phyloP scores from a whole-genome alignment of 768 basidiomycete species.

The Serendipita sp. region DNA sequence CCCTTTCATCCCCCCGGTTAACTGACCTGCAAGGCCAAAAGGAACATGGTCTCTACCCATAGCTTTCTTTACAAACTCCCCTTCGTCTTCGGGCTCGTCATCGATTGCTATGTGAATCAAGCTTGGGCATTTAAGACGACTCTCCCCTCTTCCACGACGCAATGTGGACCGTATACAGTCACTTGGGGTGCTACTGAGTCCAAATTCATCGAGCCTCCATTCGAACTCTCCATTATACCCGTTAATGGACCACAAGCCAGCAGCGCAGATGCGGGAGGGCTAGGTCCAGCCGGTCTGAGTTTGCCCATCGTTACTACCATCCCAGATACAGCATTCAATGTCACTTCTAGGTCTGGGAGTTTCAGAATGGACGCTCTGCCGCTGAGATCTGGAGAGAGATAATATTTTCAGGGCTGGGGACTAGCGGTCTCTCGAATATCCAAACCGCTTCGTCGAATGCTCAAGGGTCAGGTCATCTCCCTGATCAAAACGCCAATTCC shows the following conservation, averaged over 20 bases:
- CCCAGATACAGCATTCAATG: background rate
- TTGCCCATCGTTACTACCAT: background rate
- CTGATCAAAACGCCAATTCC: background rate
- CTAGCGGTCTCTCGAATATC: background rate
- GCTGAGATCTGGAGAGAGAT: background rate
- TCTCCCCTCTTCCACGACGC: background rate
- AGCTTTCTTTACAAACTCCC: too few relatives aligned
- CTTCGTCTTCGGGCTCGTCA: too few relatives aligned
- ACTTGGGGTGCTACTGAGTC: background rate
- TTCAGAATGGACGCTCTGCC: background rate
- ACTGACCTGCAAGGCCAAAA: too few relatives aligned
- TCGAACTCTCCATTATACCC: background rate
- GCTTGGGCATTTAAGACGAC: background rate
- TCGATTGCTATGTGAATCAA: too few relatives aligned
- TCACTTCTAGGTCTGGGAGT: background rate
- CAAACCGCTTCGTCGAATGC: background rate
- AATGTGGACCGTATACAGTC: slow-evolving; percentile 1
- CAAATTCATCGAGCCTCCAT: background rate
- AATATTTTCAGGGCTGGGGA: background rate
- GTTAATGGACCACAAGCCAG: background rate
- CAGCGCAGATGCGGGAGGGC: background rate
- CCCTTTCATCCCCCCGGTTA: too few relatives aligned
- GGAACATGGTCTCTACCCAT: too few relatives aligned
- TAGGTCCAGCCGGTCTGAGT: background rate
- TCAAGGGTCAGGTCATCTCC: background rate